A percentile compares a stretch with the other conserved stretches of the same genome.
Conservation (phyloP, 192 early-diverging fungal species). For the Coemansia sp. region DNA sequence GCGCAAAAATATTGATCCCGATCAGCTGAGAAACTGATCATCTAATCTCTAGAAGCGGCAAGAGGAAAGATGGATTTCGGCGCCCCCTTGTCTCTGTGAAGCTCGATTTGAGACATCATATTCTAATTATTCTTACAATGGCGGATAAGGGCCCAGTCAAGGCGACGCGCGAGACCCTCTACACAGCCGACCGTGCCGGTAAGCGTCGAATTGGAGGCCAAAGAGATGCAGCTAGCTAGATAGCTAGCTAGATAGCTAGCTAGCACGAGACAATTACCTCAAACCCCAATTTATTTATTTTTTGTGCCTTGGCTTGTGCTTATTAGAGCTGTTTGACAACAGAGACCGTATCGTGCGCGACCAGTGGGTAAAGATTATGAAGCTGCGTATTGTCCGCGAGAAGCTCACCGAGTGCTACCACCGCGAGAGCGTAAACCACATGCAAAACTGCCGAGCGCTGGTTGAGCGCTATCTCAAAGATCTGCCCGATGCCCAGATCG, state of each 20-base stretch:
- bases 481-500: constrained; percentile 48
- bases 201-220: constrained; percentile 1
- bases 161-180: constrained; percentile 55
- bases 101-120: too few relatives aligned
- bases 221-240: not conserved
- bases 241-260: too few relatives aligned
- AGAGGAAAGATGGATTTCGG: not conserved
- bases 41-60: not conserved
- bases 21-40: not conserved
- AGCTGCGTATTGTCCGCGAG: constrained; percentile 80
- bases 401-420: constrained; percentile 92
- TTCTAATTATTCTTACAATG: constrained; percentile 5
- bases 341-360: constrained; percentile 82
- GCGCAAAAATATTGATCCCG: not conserved
- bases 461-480: constrained; percentile 79
- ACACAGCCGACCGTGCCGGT: constrained; percentile 59
- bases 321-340: constrained; percentile 53
- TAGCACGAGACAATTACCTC: too few relatives aligned
- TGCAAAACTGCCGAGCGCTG: constrained; percentile 88
- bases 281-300: not conserved
- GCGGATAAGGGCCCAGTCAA: constrained; percentile 31
- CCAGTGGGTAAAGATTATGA: constrained; percentile 91
- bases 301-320: not conserved
- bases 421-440: constrained; percentile 92
- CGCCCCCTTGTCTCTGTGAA: too few relatives aligned